These are phyloP conservation scores for Cryphonectria parasitica DNA, from an alignment of 2,329 filamentous ascomycete species.

Conservation along the genomic window DNA sequence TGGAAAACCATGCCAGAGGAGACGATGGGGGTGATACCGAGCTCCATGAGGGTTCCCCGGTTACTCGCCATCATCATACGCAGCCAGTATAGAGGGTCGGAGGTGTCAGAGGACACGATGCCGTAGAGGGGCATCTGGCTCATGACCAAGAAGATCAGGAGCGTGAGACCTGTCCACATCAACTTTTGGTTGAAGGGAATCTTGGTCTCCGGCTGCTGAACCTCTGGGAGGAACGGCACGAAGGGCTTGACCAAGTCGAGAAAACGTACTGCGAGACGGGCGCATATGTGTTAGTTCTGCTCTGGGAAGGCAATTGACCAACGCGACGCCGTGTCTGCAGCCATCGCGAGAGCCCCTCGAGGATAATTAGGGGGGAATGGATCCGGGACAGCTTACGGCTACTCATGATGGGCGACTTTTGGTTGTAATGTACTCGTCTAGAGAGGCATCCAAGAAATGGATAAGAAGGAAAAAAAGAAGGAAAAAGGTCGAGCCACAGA, in stretches of 20 bases:
- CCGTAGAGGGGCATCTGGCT: conserved; percentile 99
- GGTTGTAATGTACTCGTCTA: conserved; percentile 29
- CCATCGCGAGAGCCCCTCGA: conserved; percentile 22
- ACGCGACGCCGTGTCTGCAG: conserved; percentile 24
- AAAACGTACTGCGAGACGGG: conserved; percentile 76
- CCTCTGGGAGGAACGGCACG: conserved; percentile 98
- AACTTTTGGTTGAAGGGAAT: conserved; percentile 98
- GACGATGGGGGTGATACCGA: conserved; percentile 98
- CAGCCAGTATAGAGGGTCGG: conserved; percentile 98
- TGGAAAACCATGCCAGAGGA: conserved; percentile 99
- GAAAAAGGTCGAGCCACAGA: conserved; percentile 39
- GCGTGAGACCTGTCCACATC: conserved; percentile 92
- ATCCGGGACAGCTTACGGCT: conserved; percentile 50
- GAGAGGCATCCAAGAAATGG: conserved; percentile 32
- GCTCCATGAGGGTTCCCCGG: conserved; percentile 91
- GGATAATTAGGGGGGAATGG: conserved; percentile 8
- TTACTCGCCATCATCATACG: conserved; percentile 99
- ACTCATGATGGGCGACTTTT: conserved; percentile 53
- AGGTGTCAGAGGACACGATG: conserved; percentile 98
- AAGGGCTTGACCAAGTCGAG: conserved; percentile 99
- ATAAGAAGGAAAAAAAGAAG: conserved; percentile 36
- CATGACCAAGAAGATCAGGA: conserved; percentile 99
- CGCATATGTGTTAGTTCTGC: conserved; percentile 31
- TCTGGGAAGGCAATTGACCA: conserved; percentile 19
- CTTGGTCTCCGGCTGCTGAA: conserved; percentile 97